A percentile compares a stretch with the other conserved stretches of the same genome.
phyloP scores from a whole-genome alignment of 2,329 filamentous ascomycete species.

The Sarocladium brachiariae region DNA sequence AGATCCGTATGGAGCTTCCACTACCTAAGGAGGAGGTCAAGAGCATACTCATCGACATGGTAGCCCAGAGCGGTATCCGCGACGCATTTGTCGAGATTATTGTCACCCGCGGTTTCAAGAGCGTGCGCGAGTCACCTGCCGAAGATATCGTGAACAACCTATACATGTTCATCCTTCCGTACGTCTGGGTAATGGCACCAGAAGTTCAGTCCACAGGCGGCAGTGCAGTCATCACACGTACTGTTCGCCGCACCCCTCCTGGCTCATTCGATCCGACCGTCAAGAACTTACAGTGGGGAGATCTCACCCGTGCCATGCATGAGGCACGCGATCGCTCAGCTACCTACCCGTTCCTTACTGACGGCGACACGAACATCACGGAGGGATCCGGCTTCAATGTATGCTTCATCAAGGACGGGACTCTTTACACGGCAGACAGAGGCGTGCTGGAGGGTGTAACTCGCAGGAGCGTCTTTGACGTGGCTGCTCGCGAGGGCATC shows the following conservation, averaged over 20 bases:
- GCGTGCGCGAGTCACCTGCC: slow-evolving; percentile 28
- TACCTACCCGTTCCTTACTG: slow-evolving; percentile 41
- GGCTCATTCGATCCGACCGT: slow-evolving; percentile 43
- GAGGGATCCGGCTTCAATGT: slow-evolving; percentile 46
- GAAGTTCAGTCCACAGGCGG: slow-evolving; percentile 32
- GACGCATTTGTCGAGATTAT: slow-evolving; percentile 46
- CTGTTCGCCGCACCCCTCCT: slow-evolving; percentile 36
- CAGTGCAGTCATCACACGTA: slow-evolving; percentile 36
- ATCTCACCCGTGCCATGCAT: slow-evolving; percentile 36
- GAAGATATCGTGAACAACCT: slow-evolving; percentile 32
- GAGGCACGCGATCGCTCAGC: slow-evolving; percentile 41
- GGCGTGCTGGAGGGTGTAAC: slow-evolving; percentile 43
- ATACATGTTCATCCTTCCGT: slow-evolving; percentile 42
- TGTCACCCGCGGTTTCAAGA: slow-evolving; percentile 39
- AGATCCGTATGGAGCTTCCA: slow-evolving; percentile 37
- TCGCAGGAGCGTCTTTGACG: slow-evolving; percentile 40
- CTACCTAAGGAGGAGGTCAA: slow-evolving; percentile 32
- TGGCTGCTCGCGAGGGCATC: slow-evolving; percentile 24
- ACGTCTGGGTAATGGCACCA: slow-evolving; percentile 44
- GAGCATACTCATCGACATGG: slow-evolving; percentile 35
- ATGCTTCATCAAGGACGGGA: slow-evolving; percentile 35
- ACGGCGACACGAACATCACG: slow-evolving; percentile 41
- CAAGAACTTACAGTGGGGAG: slow-evolving; percentile 46
- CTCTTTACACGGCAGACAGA: slow-evolving; percentile 37
- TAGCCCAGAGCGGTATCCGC: slow-evolving; percentile 35